Base-by-base conservation (phyloP, 2,329 filamentous ascomycete genomes). In the Sporothrix phasma region DNA sequence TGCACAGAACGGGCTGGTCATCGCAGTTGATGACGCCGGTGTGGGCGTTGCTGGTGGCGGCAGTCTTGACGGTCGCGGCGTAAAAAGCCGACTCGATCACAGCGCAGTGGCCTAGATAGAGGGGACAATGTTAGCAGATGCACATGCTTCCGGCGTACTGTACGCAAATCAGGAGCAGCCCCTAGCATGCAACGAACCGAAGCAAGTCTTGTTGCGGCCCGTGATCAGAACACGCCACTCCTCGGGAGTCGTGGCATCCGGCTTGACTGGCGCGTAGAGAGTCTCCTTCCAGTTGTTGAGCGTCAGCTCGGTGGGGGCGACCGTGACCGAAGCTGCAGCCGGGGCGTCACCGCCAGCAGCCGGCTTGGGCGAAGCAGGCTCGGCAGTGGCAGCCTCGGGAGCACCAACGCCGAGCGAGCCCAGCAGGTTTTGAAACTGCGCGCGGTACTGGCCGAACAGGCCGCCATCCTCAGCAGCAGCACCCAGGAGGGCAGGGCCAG, bases 141-240 rank as follows among this genome's bases (percentile, higher is more conserved):
- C 31, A 34, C 4, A 45, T 46, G 13, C n/a, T n/a, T n/a, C n/a
- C n/a, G n/a, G n/a, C n/a, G n/a, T n/a, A n/a, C n/a, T 53, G 15
- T 15, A 53, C 15, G 13, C 7, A 53, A 19, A 34, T 34, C 6
- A n/a, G 31, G 6, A 49, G 24, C n/a, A 63, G 22, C 15, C 1
- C 17, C 17, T 5, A 11, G 26, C 47, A 56, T 24, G 10, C n/a
- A 51, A 24, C 80, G 65, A 77, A 85, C 83, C 82, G 72, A 82
- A 87, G 78, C 89, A 93, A 37, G 89, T 91, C 78, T 86, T 88
- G 80, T 92, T 92, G 69, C 88, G 80, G 64, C 89, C 89, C 10
- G 86, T 89, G 69, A 90, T 77, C 69, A 89, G 80, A 66, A 93
- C 78, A 80, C 88, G 86, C 88, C 88, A 92, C 76, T 91, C 87